These are phyloP conservation scores for Calonectria pteridis DNA, from an alignment of 2,329 filamentous ascomycete genomes.

Conservation along the genomic window DNA sequence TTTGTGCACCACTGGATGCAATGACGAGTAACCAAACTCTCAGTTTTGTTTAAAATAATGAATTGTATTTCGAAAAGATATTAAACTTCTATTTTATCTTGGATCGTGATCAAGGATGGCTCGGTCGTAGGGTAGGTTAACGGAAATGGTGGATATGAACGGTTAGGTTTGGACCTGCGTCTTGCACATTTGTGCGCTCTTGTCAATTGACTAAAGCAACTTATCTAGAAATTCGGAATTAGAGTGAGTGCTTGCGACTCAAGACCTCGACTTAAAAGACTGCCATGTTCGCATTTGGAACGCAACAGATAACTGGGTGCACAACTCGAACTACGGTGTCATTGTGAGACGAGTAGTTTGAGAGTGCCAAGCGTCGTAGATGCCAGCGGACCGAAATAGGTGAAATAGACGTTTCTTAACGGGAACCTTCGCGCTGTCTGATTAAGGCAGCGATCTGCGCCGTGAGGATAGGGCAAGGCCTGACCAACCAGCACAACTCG, in stretches of 20 bases:
- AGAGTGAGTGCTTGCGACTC: not conserved
- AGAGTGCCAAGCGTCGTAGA: not conserved
- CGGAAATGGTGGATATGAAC: not conserved
- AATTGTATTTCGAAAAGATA: not conserved
- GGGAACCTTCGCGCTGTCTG: not conserved
- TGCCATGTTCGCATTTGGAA: not conserved
- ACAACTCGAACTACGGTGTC: not conserved
- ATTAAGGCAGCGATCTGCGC: constrained; percentile 3
- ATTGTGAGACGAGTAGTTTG: not conserved
- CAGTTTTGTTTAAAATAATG: not conserved
- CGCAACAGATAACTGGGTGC: too few relatives aligned
- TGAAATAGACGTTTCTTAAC: not conserved
- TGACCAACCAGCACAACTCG: not conserved
- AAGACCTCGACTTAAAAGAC: not conserved
- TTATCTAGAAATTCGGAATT: too few relatives aligned
- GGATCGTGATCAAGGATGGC: not conserved
- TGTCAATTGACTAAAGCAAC: not conserved
- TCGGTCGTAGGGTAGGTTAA: not conserved
- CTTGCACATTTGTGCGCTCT: not conserved
- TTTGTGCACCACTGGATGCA: not conserved
- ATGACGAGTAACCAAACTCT: not conserved
- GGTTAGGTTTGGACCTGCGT: not conserved
- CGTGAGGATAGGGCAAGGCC: not conserved
- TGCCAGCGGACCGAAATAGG: too few relatives aligned
- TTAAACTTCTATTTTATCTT: not conserved